Conservation (phyloP, 2,329 filamentous ascomycete genomes). For the Fusarium sp. region DNA sequence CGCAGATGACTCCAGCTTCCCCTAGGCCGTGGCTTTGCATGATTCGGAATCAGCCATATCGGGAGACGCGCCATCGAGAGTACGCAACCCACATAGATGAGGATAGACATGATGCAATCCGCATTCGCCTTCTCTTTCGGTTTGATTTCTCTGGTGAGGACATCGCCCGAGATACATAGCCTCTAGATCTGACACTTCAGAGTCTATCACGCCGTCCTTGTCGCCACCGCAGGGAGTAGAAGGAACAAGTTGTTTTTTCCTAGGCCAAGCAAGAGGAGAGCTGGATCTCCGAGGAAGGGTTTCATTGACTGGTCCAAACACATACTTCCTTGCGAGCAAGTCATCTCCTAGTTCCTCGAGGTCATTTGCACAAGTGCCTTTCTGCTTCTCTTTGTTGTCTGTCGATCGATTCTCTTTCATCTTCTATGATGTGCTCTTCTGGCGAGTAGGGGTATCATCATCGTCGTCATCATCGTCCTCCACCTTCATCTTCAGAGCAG, state of each 20-base stretch:
- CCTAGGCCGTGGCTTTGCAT: neutral
- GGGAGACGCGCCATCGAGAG: neutral
- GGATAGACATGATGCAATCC: neutral
- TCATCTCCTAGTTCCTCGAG: neutral
- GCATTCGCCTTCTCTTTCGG: neutral
- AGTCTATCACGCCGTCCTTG: neutral
- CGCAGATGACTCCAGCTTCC: neutral
- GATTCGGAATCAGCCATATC: neutral
- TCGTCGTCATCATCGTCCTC: slow-evolving; percentile 54
- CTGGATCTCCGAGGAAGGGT: neutral
- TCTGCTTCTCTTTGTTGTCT: neutral
- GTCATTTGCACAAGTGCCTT: neutral
- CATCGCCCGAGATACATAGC: neutral
- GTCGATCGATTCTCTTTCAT: slow-evolving; percentile 20
- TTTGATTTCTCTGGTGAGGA: neutral
- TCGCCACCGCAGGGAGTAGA: neutral
- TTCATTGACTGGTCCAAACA: neutral
- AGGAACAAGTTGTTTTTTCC: neutral
- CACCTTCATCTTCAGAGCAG: slow-evolving; percentile 57
- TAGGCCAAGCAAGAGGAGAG: neutral
- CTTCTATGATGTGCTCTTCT: slow-evolving; percentile 48
- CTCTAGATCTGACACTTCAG: neutral
- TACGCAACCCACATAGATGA: neutral
- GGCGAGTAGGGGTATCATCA: slow-evolving; percentile 42
- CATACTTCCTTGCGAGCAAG: neutral